Evolutionary conservation across 2,329 filamentous ascomycete genomes (phyloP).

Genomic region (Davidsoniella neocaledoniae): DNA sequence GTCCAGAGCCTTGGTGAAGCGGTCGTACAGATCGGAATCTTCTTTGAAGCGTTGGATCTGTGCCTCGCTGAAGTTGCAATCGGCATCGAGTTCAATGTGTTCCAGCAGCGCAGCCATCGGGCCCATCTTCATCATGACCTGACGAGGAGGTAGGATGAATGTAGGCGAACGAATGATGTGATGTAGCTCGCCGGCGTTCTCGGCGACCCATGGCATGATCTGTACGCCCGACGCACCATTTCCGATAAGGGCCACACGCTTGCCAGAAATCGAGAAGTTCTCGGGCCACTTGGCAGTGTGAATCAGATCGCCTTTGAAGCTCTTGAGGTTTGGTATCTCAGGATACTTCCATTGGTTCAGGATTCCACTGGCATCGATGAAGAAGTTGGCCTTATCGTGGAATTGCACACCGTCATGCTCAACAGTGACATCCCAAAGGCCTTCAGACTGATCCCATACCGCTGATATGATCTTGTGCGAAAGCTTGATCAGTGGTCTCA

Average conservation of each 20-base stretch:
- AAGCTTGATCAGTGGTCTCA: constrained; percentile 27
- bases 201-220: constrained; percentile 32
- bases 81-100: constrained; percentile 16
- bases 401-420: constrained; percentile 24
- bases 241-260: constrained; percentile 38
- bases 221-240: constrained; percentile 39
- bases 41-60: constrained; percentile 31
- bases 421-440: constrained; percentile 27
- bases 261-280: constrained; percentile 30
- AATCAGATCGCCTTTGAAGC: constrained; percentile 31
- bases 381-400: constrained; percentile 28
- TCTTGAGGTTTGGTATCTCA: constrained; percentile 27
- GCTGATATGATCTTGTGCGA: constrained; percentile 26
- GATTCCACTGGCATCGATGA: constrained; percentile 34
- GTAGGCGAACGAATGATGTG: constrained; percentile 27
- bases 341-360: constrained; percentile 41
- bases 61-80: constrained; percentile 14
- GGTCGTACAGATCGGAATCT: constrained; percentile 28
- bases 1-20: constrained; percentile 31
- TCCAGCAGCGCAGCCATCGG: constrained; percentile 18
- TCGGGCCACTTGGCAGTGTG: constrained; percentile 39
- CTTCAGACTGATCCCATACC: constrained; percentile 27
- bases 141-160: constrained; percentile 25
- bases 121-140: constrained; percentile 20
- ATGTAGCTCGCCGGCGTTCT: constrained; percentile 24